These are phyloP conservation scores for Arabidopsis hybrid DNA, from an alignment of 441 rosid species.

Conservation along the genomic window DNA sequence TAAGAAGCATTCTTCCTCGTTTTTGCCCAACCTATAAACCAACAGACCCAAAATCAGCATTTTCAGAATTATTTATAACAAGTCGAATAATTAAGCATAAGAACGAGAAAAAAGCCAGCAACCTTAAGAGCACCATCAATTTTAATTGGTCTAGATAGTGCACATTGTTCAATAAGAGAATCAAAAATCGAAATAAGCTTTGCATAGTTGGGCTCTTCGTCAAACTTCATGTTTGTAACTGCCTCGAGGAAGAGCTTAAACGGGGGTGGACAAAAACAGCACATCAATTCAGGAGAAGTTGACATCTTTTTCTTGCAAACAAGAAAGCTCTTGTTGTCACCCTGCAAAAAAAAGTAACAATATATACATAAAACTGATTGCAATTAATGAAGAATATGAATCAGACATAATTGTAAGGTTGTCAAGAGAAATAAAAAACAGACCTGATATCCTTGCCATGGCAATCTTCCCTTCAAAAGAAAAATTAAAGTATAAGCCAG, in stretches of 20 bases:
- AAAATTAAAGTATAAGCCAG: slow-evolving; percentile 87
- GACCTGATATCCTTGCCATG: slow-evolving; percentile 96
- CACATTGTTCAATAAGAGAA: slow-evolving; percentile 68
- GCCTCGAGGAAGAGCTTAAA: slow-evolving; percentile 80
- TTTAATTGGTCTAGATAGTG: slow-evolving; percentile 68
- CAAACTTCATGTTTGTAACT: slow-evolving; percentile 82
- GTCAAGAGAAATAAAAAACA: slow-evolving; percentile 24
- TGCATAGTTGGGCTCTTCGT: slow-evolving; percentile 82
- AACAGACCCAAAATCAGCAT: slow-evolving; percentile 27
- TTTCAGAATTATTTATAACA: slow-evolving; percentile 19
- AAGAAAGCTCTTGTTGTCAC: slow-evolving; percentile 91
- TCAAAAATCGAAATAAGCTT: slow-evolving; percentile 73
- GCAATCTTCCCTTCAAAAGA: slow-evolving; percentile 81
- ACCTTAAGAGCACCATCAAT: slow-evolving; percentile 90
- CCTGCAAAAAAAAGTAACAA: slow-evolving; percentile 51
- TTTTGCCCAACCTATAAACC: slow-evolving; percentile 83
- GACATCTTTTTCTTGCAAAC: slow-evolving; percentile 95
- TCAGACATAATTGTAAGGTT: not conserved
- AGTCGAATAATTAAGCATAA: not conserved
- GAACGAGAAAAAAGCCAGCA: slow-evolving; percentile 1
- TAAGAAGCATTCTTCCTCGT: slow-evolving; percentile 78
- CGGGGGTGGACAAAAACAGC: slow-evolving; percentile 80
- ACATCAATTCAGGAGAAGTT: slow-evolving; percentile 81
- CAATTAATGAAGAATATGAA: slow-evolving; percentile 14
- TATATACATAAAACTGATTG: not conserved